Base-by-base conservation (phyloP, 176 grass and related monocot genomes). In the Areca catechu region DNA sequence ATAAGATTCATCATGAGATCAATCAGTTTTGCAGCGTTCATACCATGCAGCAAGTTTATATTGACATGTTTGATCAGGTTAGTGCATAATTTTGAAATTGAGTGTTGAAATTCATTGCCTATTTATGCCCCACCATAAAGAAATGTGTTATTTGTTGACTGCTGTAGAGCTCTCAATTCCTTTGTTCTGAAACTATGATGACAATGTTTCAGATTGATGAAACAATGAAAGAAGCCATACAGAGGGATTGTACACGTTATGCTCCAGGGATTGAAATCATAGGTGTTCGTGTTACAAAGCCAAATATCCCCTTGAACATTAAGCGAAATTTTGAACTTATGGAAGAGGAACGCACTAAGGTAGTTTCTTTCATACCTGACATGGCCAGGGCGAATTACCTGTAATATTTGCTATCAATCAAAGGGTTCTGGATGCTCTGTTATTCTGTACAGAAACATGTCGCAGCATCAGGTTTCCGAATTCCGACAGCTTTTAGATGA, bases 1-100 rank as follows among this genome's bases (percentile, higher is more conserved):
- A 98, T 65, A 98, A 98, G 75, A 98, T 98, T 74, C 94, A 98
- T 67, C 94, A 98, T 77, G 94, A 98, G 76, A 98, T 98, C 72
- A 98, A 98, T 76, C 88, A 98, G 67, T 98, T 98, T 70, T 98
- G 94, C 76, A 98, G 94, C 66, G 84, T 84, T 62, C 87, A 93
- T 62, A 68, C 81, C 71, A 80, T 98, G 74, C 94, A 89, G 51
- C 94, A 98, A 92, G 94, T 98, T 72, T 98, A 98, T 70, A 93
- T 98, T 17, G 94, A 98, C 94, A 85, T 79, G 84, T 98, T 98
- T 51, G 94, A 98, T 77, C 94, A 98, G 87, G 94, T 85, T 71
- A 71, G 78, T 14, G 34, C 10, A 43, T 43, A 43, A 43, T 43
- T 43, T 10, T 43, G 34, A 43, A 43, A 12, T 43, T 43, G 34